Conservation (phyloP, 176 grass and related monocot genomes). For the Saccharum spontaneum region DNA sequence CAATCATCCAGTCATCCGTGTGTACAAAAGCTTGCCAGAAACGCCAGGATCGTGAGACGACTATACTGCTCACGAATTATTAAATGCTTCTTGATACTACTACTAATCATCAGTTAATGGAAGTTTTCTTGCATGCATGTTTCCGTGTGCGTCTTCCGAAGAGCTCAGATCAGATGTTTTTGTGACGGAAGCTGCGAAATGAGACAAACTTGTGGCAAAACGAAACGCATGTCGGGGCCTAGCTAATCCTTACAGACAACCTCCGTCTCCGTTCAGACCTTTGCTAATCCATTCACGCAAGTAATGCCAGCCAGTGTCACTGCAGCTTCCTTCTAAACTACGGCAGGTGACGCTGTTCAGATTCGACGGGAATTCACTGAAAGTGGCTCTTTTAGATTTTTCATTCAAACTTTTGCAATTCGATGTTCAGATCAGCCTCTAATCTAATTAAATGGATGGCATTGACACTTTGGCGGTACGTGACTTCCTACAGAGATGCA, state of each 20-base stretch:
- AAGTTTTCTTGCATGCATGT: neutral
- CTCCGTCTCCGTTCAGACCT: neutral
- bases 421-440: neutral
- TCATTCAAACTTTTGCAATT: neutral
- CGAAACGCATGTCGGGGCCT: neutral
- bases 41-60: neutral
- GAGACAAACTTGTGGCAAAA: neutral
- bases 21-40: neutral
- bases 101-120: neutral
- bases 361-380: neutral
- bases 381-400: neutral
- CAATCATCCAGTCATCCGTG: neutral
- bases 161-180: neutral
- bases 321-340: neutral
- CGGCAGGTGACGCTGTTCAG: neutral
- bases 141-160: neutral
- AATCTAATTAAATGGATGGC: neutral
- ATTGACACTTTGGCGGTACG: neutral
- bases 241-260: constrained; percentile 22
- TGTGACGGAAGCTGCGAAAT: neutral
- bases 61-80: no score
- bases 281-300: neutral
- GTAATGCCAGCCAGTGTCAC: neutral
- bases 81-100: no score
- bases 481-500: neutral